Evolutionary conservation across 1,284 basidiomycete species (phyloP).

Genomic region (Earliella scabrosa): DNA sequence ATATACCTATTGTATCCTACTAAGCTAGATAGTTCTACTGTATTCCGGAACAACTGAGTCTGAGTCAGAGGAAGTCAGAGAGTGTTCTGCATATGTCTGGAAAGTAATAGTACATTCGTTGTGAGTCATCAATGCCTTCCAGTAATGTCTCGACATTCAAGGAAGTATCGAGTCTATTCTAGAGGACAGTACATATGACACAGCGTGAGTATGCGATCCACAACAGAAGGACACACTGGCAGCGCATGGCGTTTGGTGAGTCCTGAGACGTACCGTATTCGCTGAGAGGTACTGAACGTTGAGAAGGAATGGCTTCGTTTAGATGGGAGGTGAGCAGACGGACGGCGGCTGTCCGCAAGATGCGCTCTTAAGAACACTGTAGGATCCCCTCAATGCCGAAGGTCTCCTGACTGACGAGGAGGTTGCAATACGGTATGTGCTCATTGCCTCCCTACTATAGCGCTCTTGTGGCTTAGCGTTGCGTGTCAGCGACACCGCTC

Average conservation of each 20-base stretch:
- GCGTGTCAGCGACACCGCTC: constrained; percentile 80
- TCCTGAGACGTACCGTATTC: neutral
- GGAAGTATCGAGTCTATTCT: too few species aligned
- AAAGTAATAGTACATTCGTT: too few species aligned
- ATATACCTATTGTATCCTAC: too few species aligned
- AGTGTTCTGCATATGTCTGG: too few species aligned
- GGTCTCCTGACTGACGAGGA: constrained; percentile 90
- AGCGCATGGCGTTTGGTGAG: constrained; percentile 21
- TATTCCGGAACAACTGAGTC: too few species aligned
- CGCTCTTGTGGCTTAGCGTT: neutral
- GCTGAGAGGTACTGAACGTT: neutral
- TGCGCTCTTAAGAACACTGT: neutral
- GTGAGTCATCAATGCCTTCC: too few species aligned
- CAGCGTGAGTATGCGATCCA: too few species aligned
- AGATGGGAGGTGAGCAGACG: constrained; percentile 64
- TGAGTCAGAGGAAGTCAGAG: too few species aligned
- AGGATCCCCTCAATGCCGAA: constrained; percentile 83
- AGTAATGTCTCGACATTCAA: too few species aligned
- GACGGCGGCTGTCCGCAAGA: neutral
- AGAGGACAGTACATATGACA: too few species aligned
- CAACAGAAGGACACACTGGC: too few species aligned
- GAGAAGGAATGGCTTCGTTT: constrained; percentile 56
- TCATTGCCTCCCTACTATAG: neutral
- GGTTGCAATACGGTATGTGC: constrained; percentile 78
- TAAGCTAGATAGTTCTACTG: too few species aligned